Percentiles rank a stretch among this genome's conserved stretches.
phyloP scores from a whole-genome alignment of 257 asterid genomes.

The Gynochthodes officinalis region DNA sequence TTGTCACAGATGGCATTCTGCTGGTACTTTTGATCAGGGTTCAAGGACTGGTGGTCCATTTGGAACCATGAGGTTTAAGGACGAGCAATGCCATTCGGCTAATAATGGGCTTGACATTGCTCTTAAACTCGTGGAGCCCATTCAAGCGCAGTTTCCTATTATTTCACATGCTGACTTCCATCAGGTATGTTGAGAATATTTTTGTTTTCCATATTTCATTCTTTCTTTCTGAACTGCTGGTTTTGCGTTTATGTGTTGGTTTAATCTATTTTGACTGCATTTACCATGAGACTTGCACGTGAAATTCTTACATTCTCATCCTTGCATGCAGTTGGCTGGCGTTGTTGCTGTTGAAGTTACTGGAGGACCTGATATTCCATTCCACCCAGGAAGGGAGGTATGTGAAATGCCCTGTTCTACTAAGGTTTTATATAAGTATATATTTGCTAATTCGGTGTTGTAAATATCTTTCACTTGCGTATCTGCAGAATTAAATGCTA shows the following conservation, averaged over 20 bases:
- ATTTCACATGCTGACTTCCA: conserved; percentile 64
- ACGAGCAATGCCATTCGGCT: conserved; percentile 63
- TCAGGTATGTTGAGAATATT: conserved; percentile 46
- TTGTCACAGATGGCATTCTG: conserved; percentile 80
- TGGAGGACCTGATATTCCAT: conserved; percentile 92
- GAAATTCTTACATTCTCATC: too few relatives aligned
- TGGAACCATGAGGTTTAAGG: conserved; percentile 77
- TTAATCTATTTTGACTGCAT: background rate
- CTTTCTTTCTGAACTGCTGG: background rate
- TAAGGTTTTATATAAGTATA: too few relatives aligned
- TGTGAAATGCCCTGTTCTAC: conserved; percentile 2
- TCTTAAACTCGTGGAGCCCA: conserved; percentile 59
- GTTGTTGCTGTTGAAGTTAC: conserved; percentile 92
- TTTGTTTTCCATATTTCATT: background rate
- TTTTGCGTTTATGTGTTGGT: background rate
- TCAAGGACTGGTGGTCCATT: conserved; percentile 85
- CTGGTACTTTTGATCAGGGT: conserved; percentile 63
- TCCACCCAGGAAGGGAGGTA: conserved; percentile 85
- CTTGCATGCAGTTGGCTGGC: conserved; percentile 62
- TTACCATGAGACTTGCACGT: background rate
- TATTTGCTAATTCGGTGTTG: too few relatives aligned
- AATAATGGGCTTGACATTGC: conserved; percentile 75
- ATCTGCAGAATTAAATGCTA: background rate
- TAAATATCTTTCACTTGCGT: too few relatives aligned
- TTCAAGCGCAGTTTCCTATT: conserved; percentile 67